Evolutionary conservation across 2,329 filamentous ascomycete species (phyloP), one percentile per base, ranked within the genome.

Genomic region (Ceratocystis diversiconidia): DNA sequence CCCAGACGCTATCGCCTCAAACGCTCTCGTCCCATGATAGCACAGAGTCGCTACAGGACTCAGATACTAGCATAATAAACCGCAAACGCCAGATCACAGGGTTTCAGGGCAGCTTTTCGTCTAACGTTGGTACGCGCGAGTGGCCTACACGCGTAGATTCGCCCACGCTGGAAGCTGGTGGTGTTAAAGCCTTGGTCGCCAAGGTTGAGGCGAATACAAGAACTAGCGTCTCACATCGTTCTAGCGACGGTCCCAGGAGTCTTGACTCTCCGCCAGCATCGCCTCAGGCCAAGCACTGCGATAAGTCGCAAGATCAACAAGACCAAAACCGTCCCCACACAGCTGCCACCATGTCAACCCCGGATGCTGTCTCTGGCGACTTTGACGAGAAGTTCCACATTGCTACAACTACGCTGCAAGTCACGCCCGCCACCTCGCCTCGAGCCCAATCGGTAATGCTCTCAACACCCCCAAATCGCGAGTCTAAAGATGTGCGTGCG

Each of bases 21-120:
- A 48, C 52, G 46, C 44, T 17, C 10, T 50, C 46, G 15, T 62
- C 60, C 46, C 30, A 48, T 28, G 28, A 48, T 30, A 32, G 36
- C 19, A 43, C 57, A 44, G 28, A 57, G n/a, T 57, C 64, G 12
- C 30, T 41, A n/a, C 28, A 32, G 7, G 44, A 55, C 62, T 57
- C 46, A 55, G 41, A 50, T 25, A 43, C 32, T 22, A 65, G 66
- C 44, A 68, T 68, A 46, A 64, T 68, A 44, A 52, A 63, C 64
- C 66, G 66, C 52, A 64, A 64, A 32, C 66, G 66, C 52, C 63
- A 68, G 41, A 61, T 65, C 30, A 63, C 63, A 5, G 66, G 66
- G 5, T 68, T 68, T 59, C 63, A 60, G 25, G 63, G 63, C 36
- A 68, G 66, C 43, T 68, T 68, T 52, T 68, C 66, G 15, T 68